phyloP scores from a whole-genome alignment of 208 protist species.

The Porcisia deanei region DNA sequence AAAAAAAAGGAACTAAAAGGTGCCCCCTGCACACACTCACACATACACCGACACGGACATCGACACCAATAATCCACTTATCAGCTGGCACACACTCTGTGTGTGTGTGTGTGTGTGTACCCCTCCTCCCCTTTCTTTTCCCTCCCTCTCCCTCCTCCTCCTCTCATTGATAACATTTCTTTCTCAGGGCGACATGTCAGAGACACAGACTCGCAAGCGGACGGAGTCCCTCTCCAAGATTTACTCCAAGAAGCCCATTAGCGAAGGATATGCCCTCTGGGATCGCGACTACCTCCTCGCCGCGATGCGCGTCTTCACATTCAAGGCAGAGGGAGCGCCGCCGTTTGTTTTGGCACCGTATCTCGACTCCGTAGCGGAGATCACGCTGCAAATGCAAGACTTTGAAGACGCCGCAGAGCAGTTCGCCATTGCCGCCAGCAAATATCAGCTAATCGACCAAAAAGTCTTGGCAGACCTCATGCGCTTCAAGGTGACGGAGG shows the following conservation, averaged over 20 bases:
- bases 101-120: too few species aligned
- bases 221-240: slow-evolving; percentile 90
- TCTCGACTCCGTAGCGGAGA: slow-evolving; percentile 80
- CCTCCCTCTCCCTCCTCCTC: not conserved
- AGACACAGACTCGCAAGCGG: slow-evolving; percentile 52
- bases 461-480: slow-evolving; percentile 78
- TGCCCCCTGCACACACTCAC: too few species aligned
- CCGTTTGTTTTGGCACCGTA: slow-evolving; percentile 87
- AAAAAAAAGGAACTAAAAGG: too few species aligned
- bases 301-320: slow-evolving; percentile 87
- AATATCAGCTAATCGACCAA: slow-evolving; percentile 86
- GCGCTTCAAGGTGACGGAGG: slow-evolving; percentile 66
- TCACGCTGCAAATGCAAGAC: slow-evolving; percentile 78
- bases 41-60: too few species aligned
- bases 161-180: not conserved
- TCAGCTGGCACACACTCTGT: too few species aligned
- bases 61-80: too few species aligned
- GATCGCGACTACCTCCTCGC: slow-evolving; percentile 88
- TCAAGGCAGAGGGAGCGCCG: slow-evolving; percentile 84
- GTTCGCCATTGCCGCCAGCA: slow-evolving; percentile 73
- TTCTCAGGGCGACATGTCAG: slow-evolving; percentile 41
- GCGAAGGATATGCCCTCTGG: slow-evolving; percentile 90
- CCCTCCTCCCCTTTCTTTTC: not conserved
- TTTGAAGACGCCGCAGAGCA: slow-evolving; percentile 82
- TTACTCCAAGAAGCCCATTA: slow-evolving; percentile 83